Evolutionary conservation across 2,329 filamentous ascomycete species (phyloP).

Genomic region (Colletotrichum sp.): DNA sequence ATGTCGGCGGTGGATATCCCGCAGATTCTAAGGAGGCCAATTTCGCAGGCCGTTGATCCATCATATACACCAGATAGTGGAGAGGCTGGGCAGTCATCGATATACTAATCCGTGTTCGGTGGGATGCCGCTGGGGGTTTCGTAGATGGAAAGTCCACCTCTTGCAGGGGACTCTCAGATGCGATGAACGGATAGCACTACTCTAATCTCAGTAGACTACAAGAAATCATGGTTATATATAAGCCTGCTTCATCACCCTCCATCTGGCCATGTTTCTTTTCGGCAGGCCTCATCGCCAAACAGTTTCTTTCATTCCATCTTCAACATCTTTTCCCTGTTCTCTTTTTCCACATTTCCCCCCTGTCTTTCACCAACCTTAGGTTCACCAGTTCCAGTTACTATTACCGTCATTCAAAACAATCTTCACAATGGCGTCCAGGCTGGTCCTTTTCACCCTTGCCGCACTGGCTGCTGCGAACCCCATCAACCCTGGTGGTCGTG

Average conservation of each 20-base stretch:
- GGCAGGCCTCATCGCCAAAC: conserved; percentile 4
- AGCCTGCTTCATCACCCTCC: background rate
- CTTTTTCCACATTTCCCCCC: background rate
- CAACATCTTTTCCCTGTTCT: background rate
- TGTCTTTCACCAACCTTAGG: background rate
- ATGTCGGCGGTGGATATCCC: background rate
- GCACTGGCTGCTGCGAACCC: conserved; percentile 17
- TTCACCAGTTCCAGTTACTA: background rate
- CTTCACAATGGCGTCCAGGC: conserved; percentile 7
- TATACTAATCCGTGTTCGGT: background rate
- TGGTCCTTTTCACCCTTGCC: conserved; percentile 18
- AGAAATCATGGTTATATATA: background rate
- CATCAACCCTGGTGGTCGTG: background rate
- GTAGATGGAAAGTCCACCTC: background rate
- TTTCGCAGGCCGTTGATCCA: background rate
- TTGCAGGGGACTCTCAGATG: background rate
- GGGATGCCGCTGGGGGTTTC: background rate
- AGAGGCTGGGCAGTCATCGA: conserved; percentile 15
- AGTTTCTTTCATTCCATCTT: background rate
- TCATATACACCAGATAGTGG: conserved; percentile 9
- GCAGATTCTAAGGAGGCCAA: background rate
- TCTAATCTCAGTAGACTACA: background rate
- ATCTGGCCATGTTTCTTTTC: background rate
- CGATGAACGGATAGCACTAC: background rate
- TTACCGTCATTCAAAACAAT: background rate